Conservation (phyloP, 495 filamentous ascomycete species). For the Acidiella bohemica region DNA sequence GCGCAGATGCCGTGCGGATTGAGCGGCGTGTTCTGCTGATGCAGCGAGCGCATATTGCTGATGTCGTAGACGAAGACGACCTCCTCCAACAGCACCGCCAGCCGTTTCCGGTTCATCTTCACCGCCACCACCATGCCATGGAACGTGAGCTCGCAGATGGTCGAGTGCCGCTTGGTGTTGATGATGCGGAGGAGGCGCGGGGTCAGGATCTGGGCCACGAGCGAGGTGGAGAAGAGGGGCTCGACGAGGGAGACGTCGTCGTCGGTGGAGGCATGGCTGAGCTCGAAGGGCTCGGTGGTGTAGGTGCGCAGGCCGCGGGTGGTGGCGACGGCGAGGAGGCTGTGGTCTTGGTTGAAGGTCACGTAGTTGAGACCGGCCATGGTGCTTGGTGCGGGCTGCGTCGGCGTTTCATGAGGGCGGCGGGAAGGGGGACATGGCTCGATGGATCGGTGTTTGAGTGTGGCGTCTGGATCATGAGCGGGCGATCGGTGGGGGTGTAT, state of each 20-base stretch:
- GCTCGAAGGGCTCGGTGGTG: constrained; percentile 86
- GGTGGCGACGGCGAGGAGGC: constrained; percentile 74
- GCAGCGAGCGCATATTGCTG: constrained; percentile 76
- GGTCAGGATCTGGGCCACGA: constrained; percentile 82
- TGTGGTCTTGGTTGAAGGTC: constrained; percentile 98
- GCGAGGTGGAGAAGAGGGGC: constrained; percentile 98
- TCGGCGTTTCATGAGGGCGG: not conserved
- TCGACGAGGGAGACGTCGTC: constrained; percentile 89
- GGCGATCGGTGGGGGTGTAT: no score
- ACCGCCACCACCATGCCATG: constrained; percentile 87
- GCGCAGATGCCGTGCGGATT: constrained; percentile 62
- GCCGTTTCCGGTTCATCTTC: constrained; percentile 80
- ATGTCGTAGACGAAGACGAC: constrained; percentile 98
- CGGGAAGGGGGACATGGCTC: not conserved
- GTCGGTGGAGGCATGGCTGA: constrained; percentile 83
- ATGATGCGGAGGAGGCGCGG: constrained; percentile 84
- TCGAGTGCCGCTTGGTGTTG: constrained; percentile 93
- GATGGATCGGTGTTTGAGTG: not conserved
- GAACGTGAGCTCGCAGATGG: constrained; percentile 97
- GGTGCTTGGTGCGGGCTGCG: not conserved
- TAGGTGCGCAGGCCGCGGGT: constrained; percentile 88
- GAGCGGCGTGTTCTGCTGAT: constrained; percentile 3
- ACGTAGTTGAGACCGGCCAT: constrained; percentile 84
- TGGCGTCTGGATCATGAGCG: no score
- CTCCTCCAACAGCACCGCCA: constrained; percentile 85